These are phyloP conservation scores for Ceraceosorus guamensis DNA, from an alignment of 1,284 basidiomycete species.

Conservation along the genomic window DNA sequence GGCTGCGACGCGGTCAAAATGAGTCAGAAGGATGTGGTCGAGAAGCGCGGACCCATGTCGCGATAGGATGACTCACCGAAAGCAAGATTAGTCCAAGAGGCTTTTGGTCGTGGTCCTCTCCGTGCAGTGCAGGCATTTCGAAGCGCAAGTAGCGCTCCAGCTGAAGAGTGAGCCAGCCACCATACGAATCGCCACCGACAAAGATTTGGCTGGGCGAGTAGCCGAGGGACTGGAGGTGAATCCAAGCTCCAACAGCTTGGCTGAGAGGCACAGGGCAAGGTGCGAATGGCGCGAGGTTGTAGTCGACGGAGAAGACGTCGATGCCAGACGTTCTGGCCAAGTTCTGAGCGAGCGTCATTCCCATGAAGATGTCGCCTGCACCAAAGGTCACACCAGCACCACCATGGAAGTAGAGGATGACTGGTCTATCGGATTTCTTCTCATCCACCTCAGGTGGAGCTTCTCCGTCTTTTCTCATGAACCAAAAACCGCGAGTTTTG, in stretches of 20 bases:
- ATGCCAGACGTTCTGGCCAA: conserved; percentile 24
- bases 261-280: conserved; percentile 35
- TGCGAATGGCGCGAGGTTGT: conserved; percentile 39
- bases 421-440: conserved; percentile 12
- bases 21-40: no score
- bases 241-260: conserved; percentile 34
- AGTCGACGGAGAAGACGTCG: conserved; percentile 45
- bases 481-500: conserved; percentile 36
- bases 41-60: not conserved
- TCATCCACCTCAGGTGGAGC: conserved; percentile 12
- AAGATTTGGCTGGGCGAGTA: conserved; percentile 40
- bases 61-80: conserved; percentile 10
- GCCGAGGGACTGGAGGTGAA: conserved; percentile 34
- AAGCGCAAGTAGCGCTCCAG: conserved; percentile 39
- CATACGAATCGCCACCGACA: conserved; percentile 42
- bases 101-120: conserved; percentile 12
- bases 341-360: conserved; percentile 29
- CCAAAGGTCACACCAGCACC: conserved; percentile 43
- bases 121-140: conserved; percentile 19
- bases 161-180: conserved; percentile 30
- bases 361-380: conserved; percentile 43
- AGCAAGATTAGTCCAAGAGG: conserved; percentile 27
- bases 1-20: conserved; percentile 4
- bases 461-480: conserved; percentile 24
- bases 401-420: conserved; percentile 46